Percentiles rank a stretch among this genome's conserved stretches.
Conservation (phyloP, 2,329 filamentous ascomycete species). For the Teratosphaeria zuluensis region DNA sequence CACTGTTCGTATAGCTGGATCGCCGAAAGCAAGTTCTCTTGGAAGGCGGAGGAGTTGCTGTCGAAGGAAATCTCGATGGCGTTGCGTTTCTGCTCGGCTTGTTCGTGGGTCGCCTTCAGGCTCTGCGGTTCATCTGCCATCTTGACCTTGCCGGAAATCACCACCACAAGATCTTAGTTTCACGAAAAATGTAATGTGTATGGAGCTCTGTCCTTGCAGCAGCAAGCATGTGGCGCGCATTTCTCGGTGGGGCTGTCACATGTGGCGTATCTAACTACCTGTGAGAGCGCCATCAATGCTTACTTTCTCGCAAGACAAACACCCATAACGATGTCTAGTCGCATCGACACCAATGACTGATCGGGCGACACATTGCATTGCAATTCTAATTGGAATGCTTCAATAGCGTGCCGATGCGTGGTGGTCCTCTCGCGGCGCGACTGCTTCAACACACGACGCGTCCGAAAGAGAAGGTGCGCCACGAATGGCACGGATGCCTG, state of each 20-base stretch:
- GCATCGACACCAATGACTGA: neutral
- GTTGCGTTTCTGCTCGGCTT: conserved; percentile 47
- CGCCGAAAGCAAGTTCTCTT: conserved; percentile 55
- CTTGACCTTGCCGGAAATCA: neutral
- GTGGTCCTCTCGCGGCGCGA: neutral
- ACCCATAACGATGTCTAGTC: neutral
- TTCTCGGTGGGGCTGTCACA: neutral
- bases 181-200: neutral
- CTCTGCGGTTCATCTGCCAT: conserved; percentile 43
- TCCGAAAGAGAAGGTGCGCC: neutral
- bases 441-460: neutral
- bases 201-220: neutral
- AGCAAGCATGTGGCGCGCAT: neutral
- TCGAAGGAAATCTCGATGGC: conserved; percentile 55
- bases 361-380: neutral
- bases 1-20: conserved; percentile 66
- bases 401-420: neutral
- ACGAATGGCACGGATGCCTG: neutral
- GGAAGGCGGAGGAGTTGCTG: conserved; percentile 55
- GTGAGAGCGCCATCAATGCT: neutral
- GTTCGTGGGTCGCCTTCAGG: conserved; percentile 42
- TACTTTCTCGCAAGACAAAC: neutral
- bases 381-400: neutral
- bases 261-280: neutral
- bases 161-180: neutral